Evolutionary conservation across 2,329 filamentous ascomycete genomes (phyloP), one percentile per base, ranked within the genome.

Genomic region (Sphaerulina musiva): DNA sequence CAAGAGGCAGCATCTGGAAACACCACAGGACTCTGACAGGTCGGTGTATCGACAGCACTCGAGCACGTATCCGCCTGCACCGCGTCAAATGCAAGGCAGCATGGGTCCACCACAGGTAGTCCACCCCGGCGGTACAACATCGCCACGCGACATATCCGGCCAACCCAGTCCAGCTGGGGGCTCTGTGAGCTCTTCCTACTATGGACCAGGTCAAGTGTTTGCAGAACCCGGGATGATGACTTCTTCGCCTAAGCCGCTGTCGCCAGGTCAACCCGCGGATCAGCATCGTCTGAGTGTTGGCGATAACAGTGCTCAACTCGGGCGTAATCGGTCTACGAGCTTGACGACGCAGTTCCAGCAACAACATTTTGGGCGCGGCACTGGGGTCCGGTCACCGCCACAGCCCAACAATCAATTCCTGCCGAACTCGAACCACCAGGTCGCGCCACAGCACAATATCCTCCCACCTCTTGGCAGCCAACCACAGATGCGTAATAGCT

Each of bases 171-270:
- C 63, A 11, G 61, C 60, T 20, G 57, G 45, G 31, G 62, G 57
- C 6, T 59, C 58, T n/a, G 51, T 60, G 48, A 55, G 52, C 23
- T 53, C 61, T 26, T 45, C 48, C 11, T 68, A 66, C 51, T 66
- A 67, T 52, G 69, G 59, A 5, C 59, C 54, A 52, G 74, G 75
- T 45, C 80, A 79, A 14, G 79, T 90, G 60, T 95, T 89, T 67
- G 80, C 83, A 7, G 84, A 89, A 46, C 65, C 64, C 59, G 80
- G 81, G 50, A 72, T 73, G 51, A 87, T 95, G 75, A 93, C 87
- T 2, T 89, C 95, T 70, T 95, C 88, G 61, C 89, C 90, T 0
- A 95, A 91, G 67, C 86, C 90, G 3, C 76, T 95, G 40, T 90
- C 85, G 56, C 86, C 86, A n/a, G 78, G 78, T 14, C 76, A 76